Evolutionary conservation across 257 asterid genomes (phyloP), one percentile per base, ranked within the genome.

Genomic region (Capsicum baccatum): DNA sequence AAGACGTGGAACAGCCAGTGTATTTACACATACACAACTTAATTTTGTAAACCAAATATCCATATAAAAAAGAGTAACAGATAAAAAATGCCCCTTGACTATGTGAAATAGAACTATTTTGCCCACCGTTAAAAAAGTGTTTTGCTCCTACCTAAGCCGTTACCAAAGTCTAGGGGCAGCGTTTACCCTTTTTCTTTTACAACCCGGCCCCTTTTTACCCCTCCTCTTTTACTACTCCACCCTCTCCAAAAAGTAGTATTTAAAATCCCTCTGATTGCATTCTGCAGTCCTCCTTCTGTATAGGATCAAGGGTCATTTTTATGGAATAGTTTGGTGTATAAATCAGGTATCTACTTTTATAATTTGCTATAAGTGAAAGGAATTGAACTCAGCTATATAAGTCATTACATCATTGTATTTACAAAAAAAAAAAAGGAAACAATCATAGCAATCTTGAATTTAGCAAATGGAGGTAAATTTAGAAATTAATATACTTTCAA

Each of bases 381-480:
- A 69, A 69, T 39, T 39, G 14, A 69, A 39, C 54, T 37, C 78
- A 69, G 16, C 26, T 69, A 69, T 15, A 39, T 69, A 39, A 39
- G 54, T 16, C 26, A 8, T 39, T 15, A 52, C 47, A 39, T 39
- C 8, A 67, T 67, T 67, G 48, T 67, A 67, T 16, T 6, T 3
- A 67, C 3, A 12, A 14, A 66, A 13, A 35, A 2, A 2, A 35
- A 0, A 8, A 37, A 8, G 14, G 21, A 69, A 39, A 69, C 39
- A 13, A 69, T 69, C 54, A 69, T 69, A 69, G 78, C 78, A 69
- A 17, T 69, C n/a, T 67, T 8, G 13, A 26, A 69, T 69, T 39
- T 15, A 69, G 78, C 26, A 69, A 69, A 69, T 69, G 78, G 54
- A 69, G 26, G 54, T 69, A 52, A 44, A n/a, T 69, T 39, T 69